Base-by-base conservation (phyloP, 2,329 filamentous ascomycete genomes). In the Pyrenophora tritici-repentis region DNA sequence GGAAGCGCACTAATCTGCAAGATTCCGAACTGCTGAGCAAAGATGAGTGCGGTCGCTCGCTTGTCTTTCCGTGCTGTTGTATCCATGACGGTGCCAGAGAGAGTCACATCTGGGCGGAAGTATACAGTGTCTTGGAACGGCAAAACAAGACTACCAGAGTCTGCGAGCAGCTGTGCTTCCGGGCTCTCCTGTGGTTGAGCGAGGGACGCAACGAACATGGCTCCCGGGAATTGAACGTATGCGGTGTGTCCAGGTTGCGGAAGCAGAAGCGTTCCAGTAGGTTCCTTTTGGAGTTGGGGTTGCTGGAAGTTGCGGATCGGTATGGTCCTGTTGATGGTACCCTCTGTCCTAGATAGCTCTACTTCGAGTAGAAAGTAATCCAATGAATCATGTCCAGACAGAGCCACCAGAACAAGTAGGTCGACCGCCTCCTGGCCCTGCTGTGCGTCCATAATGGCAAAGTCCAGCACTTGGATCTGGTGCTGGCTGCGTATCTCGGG, bases 41-140 rank as follows among this genome's bases (percentile, higher is more conserved):
- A 85, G 9, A 85, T 58, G 14, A 85, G 63, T 52, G 78, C 80
- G 46, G 62, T 75, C 42, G 72, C 65, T 29, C 65, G 63, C 26
- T 62, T 66, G 14, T 75, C 70, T 39, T 78, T 74, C 14, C 68
- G 62, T n/a, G 56, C 60, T 9, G 66, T 53, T 26, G 76, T 71
- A 59, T 86, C 83, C 17, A 76, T 63, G 24, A 74, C 78, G 50
- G 73, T 74, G 7, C 81, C 82, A 39, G 81, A 70, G 20, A 86
- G 72, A 39, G 77, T 72, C 37, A 82, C 76, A 29, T 76, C 73
- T 24, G 75, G 73, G 47, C 87, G 85, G 50, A 99, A 86, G 63
- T 92, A 89, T 31, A 99, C 81, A 1, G 89, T 86, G 71, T 99
- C 94, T 70, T 97, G 91, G 62, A 92, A 97, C 0, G 85, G 82